These are phyloP conservation scores for Scheffersomyces insectosa DNA, from an alignment of 1,139 yeast species.

Conservation along the genomic window DNA sequence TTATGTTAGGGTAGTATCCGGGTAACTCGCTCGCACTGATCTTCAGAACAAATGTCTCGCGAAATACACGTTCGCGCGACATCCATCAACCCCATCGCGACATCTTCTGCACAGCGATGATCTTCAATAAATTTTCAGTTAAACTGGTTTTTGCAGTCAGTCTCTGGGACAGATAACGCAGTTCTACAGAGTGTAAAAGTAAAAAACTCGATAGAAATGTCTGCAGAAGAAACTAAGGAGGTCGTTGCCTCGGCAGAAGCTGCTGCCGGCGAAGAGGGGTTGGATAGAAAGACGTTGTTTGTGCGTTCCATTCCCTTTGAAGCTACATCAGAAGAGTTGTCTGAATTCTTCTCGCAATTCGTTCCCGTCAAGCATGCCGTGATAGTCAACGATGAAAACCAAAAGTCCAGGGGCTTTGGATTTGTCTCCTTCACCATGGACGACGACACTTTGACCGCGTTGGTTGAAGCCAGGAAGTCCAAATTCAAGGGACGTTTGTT, in stretches of 20 bases:
- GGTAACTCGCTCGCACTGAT: too few species aligned
- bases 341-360: conserved; percentile 84
- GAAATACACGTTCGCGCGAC: too few species aligned
- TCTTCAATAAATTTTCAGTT: too few species aligned
- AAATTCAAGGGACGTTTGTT: conserved; percentile 68
- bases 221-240: conserved; percentile 4
- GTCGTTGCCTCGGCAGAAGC: conserved; percentile 2
- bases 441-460: conserved; percentile 81
- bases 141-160: too few species aligned
- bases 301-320: conserved; percentile 81
- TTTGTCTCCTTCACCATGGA: conserved; percentile 87
- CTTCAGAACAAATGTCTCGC: too few species aligned
- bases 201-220: conserved; percentile 1
- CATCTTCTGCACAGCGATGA: too few species aligned
- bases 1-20: too few species aligned
- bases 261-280: conserved; percentile 29
- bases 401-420: conserved; percentile 88
- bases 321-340: conserved; percentile 77
- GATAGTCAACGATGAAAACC: conserved; percentile 75
- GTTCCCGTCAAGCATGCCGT: conserved; percentile 97
- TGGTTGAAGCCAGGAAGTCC: conserved; percentile 62
- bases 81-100: not conserved
- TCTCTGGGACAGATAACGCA: too few species aligned
- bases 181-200: too few species aligned
- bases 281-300: conserved; percentile 70